Base-by-base conservation (phyloP, 352 stramenopile species). In the Globisporangium orthogonon region DNA sequence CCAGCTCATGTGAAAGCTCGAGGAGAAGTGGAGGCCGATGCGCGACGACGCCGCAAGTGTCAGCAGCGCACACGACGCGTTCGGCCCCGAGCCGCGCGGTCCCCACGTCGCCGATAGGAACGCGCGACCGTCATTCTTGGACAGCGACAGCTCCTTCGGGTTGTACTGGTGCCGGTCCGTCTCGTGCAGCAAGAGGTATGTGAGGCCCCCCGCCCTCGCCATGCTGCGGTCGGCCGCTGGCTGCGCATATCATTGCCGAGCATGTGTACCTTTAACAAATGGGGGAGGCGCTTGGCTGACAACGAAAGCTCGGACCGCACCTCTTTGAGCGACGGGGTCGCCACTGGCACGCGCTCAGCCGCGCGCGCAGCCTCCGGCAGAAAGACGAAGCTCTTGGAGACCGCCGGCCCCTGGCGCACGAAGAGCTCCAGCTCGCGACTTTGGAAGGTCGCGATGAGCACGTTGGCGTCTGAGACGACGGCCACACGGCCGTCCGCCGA, bases 351-450 rank as follows among this genome's bases (percentile, higher is more conserved):
- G 57, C 69, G 71, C 62, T 91, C 81, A 33, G 54, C 56, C 3
- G 55, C 11, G 2, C 56, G 76, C 37, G 33, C 47, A 4, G 37
- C 14, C 28, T 84, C 70, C 0, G 81, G 77, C 53, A 85, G 60
- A 46, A 90, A 87, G n/a, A 94, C 73, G 51, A 89, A 89, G 71
- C 78, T 86, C 65, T 91, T 90, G 56, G 84, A 91, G 52, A 94
- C 69, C 4, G 76, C 73, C 4, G 84, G 81, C n/a, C 69, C 73
- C 59, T 89, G 67, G 49, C 87, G 79, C 62, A 91, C 70, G 60
- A 86, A 94, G 69, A 91, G 83, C 58, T 90, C 80, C 45, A 94
- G 71, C 51, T 94, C 81, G 41, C 78, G 79, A 56, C 75, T 91
- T 54, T 76, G 64, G 62, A 91, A 94, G 18, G 79, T 91, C 40